phyloP scores from a whole-genome alignment of 139 green algal species.

The Chlorella vulgaris region DNA sequence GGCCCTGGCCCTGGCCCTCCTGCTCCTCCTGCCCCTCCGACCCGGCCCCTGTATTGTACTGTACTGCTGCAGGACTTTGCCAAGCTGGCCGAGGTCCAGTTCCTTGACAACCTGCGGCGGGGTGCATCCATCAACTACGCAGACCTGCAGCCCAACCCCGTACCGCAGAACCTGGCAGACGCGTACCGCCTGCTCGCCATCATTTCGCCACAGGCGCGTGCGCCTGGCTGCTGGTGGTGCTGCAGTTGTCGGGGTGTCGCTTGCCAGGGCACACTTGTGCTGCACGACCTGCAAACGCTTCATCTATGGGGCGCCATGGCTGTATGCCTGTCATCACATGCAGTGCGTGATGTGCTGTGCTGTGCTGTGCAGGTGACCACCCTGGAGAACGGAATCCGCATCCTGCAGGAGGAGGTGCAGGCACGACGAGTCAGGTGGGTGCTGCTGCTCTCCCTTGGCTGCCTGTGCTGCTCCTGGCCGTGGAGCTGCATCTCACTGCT shows the following conservation, averaged over 20 bases:
- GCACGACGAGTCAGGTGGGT: constrained; percentile 34
- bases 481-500: no score
- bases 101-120: constrained; percentile 80
- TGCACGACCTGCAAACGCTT: no score
- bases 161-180: constrained; percentile 49
- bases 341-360: not conserved
- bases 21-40: no score
- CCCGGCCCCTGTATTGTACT: no score
- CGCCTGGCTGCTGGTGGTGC: not conserved
- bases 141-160: constrained; percentile 55
- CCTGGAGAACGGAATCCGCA: constrained; percentile 59
- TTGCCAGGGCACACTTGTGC: no score
- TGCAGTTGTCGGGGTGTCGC: not conserved
- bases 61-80: constrained; percentile 71
- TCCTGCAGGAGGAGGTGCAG: constrained; percentile 60
- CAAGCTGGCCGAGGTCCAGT: constrained; percentile 72
- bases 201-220: constrained; percentile 14
- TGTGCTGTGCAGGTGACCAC: constrained; percentile 44
- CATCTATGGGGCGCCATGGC: no score
- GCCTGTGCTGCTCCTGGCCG: not conserved
- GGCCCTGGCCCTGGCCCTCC: no score
- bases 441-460: not conserved
- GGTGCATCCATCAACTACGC: constrained; percentile 71
- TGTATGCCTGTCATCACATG: no score
- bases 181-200: constrained; percentile 50